Conservation (phyloP, 2,329 filamentous ascomycete species). For the Microdochium paspali region DNA sequence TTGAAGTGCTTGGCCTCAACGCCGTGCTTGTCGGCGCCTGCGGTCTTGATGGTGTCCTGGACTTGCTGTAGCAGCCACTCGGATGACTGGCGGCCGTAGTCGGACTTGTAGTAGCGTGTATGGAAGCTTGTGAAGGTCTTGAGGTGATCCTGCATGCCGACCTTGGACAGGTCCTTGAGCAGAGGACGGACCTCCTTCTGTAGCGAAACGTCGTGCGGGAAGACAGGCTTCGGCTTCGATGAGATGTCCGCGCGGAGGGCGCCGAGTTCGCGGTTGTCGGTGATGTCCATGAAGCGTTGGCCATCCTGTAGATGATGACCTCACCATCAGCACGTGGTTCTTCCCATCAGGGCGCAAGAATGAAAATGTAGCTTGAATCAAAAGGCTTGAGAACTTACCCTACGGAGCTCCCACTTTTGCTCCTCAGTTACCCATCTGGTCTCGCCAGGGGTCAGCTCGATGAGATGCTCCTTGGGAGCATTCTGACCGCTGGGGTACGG, state of each 20-base stretch:
- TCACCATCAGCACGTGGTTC: slow-evolving; percentile 6
- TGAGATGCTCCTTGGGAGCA: slow-evolving; percentile 51
- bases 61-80: slow-evolving; percentile 78
- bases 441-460: slow-evolving; percentile 78
- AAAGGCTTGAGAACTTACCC: no score
- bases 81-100: slow-evolving; percentile 73
- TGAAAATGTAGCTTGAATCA: slow-evolving; percentile 1
- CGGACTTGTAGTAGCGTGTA: slow-evolving; percentile 73
- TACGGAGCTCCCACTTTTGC: slow-evolving; percentile 84
- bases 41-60: slow-evolving; percentile 57
- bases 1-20: slow-evolving; percentile 65
- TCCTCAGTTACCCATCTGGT: slow-evolving; percentile 86
- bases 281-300: slow-evolving; percentile 91
- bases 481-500: slow-evolving; percentile 30
- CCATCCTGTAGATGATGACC: slow-evolving; percentile 51
- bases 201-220: slow-evolving; percentile 56
- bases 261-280: slow-evolving; percentile 60
- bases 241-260: slow-evolving; percentile 25
- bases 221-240: slow-evolving; percentile 39
- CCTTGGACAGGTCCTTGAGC: slow-evolving; percentile 60
- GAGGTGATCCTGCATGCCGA: slow-evolving; percentile 68
- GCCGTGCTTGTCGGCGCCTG: slow-evolving; percentile 57
- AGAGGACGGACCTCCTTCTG: slow-evolving; percentile 60
- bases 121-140: slow-evolving; percentile 72
- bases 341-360: not conserved